These are phyloP conservation scores for Paragyromitra xinjiangensis DNA, from an alignment of 495 filamentous ascomycete genomes.

Conservation along the genomic window DNA sequence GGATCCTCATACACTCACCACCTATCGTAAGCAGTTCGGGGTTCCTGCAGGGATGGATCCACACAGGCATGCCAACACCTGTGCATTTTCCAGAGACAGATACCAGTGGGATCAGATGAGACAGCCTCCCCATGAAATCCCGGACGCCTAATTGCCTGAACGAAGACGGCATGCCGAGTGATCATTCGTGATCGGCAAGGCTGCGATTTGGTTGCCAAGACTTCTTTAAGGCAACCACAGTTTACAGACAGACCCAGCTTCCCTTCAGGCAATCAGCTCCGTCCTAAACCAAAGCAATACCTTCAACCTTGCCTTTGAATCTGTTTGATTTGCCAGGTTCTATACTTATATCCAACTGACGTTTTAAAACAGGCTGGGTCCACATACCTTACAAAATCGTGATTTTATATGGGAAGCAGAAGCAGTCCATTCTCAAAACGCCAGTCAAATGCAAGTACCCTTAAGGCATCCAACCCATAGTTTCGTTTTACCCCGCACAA, in stretches of 20 bases:
- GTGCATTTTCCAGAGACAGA: background rate
- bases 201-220: constrained; percentile 14
- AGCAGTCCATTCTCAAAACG: no score
- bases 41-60: background rate
- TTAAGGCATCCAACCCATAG: constrained; percentile 29
- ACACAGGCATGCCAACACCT: background rate
- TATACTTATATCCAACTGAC: no score
- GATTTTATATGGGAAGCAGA: background rate
- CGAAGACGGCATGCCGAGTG: constrained; percentile 18
- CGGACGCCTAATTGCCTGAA: background rate
- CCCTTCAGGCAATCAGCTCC: background rate
- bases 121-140: background rate
- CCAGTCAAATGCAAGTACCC: background rate
- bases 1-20: background rate
- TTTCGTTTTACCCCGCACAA: constrained; percentile 29
- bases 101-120: background rate
- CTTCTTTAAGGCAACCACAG: background rate
- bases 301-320: no score
- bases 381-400: no score
- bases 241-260: background rate
- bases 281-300: background rate
- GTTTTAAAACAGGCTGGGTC: no score
- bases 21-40: constrained; percentile 1
- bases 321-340: no score
- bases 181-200: background rate